Evolutionary conservation across 352 stramenopile genomes (phyloP), one percentile per base, ranked within the genome.

Genomic region (Elongisporangium undulatum): DNA sequence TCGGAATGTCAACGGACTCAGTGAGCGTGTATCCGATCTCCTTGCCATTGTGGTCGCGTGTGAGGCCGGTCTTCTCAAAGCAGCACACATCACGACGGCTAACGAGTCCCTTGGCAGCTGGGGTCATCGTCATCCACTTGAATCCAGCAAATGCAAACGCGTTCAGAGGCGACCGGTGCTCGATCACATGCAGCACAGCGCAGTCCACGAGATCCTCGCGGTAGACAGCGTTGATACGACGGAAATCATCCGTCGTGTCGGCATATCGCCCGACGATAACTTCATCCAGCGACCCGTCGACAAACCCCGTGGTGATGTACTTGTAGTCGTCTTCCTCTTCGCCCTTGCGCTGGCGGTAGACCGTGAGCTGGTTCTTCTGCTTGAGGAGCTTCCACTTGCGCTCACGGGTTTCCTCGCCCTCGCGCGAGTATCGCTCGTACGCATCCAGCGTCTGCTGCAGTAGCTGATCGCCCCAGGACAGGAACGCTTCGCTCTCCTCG

Each of bases 71-170:
- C 56, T 81, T 69, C 58, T 81, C 69, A 52, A 74, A 81, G 62
- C 68, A 81, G 66, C 72, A 81, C 56, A 74, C 65, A 58, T 81
- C 72, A 58, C 72, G 72, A 55, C 75, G 75, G 57, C 74, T 75
- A 17, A 80, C 68, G 52, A 80, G 58, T 9, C 71, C 71, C 19
- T 77, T 77, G 45, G 66, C 68, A 1, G 69, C 69, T 1, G 59
- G 72, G 39, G 70, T 65, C 49, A 81, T 67, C 23, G 67, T 76
- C 67, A 75, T 76, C 72, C 72, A 81, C 63, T 81, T 81, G 69
- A 81, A 78, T 17, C 72, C 72, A 17, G 69, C 63, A 61, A 66
- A 81, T 49, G 68, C 75, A 61, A 72, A 81, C 22, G 72, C 69
- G 0, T 69, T 66, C 22, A 34, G 26, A 1, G 53, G 49, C 23